Evolutionary conservation across 164 flowering plant species (phyloP).

Genomic region (Liriodendron chinense): DNA sequence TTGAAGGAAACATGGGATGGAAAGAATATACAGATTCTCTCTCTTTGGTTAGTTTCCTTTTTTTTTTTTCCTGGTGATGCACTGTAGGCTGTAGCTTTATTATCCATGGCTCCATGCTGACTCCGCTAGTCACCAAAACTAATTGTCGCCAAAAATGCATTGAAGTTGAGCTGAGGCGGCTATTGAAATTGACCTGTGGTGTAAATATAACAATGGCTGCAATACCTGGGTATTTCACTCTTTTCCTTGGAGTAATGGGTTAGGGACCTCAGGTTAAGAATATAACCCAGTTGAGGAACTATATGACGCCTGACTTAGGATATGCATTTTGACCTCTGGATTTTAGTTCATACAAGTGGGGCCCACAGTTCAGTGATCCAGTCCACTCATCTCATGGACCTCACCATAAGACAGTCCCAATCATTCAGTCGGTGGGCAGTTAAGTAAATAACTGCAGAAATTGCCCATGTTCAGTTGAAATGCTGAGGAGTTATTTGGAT

Average conservation of each 20-base stretch:
- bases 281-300: background rate
- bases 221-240: background rate
- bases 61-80: background rate
- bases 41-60: constrained; percentile 19
- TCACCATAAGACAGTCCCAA: no score
- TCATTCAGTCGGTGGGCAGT: background rate
- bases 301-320: background rate
- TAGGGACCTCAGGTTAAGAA: background rate
- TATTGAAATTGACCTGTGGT: background rate
- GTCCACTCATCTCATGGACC: background rate
- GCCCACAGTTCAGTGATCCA: background rate
- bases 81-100: no score
- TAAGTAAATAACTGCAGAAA: no score
- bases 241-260: background rate
- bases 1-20: constrained; percentile 23
- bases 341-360: background rate
- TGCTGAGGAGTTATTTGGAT: no score
- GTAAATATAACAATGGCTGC: background rate
- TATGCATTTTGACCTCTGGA: background rate
- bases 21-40: constrained; percentile 15
- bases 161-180: background rate
- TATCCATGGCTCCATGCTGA: no score
- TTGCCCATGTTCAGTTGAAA: no score
- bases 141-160: background rate
- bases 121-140: background rate